Evolutionary conservation across 176 grass and related monocot genomes (phyloP), one percentile per base, ranked within the genome.

Genomic region (Oryza meyeriana): DNA sequence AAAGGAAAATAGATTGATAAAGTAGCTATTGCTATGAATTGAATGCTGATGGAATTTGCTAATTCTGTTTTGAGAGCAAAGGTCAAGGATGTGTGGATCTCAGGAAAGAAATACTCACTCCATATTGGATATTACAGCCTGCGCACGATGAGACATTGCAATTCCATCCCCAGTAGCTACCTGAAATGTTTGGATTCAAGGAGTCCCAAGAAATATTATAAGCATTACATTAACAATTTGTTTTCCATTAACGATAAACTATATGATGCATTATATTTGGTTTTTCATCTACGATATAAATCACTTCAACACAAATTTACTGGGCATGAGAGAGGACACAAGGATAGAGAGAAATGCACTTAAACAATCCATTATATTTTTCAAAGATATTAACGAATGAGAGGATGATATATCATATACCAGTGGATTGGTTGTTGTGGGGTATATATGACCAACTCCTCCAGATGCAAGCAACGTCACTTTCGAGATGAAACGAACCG

Each of bases 51-150:
- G 8, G 14, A 45, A 36, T 6, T 79, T 70, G n/a, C 39, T 70
- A 39, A 20, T 31, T 38, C 40, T 59, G 4, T 65, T 68, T 64
- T 64, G 10, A 61, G 33, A 69, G 50, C 34, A 84, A 81, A 30
- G n/a, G 55, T 59, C 2, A 59, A 59, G 29, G 29, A 32, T 62
- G 66, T 62, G 65, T 8, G 38, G 24, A 50, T 69, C 34, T 64
- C 26, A 83, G 27, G 36, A 74, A 44, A 66, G 16, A 70, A 68
- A 94, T 73, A 97, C 95, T 95, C 77, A 98, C 95, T 98, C 95
- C 95, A 98, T 98, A 81, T 95, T 98, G 48, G 95, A 98, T 71
- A 98, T 95, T 70, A 98, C 95, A 88, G 92, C 92, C 55, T 93
- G 92, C 66, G 95, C 95, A 50, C 95, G 92, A 76, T 95, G 95